Conservation (phyloP, 208 protist species). For the Crithidia thermophila region DNA sequence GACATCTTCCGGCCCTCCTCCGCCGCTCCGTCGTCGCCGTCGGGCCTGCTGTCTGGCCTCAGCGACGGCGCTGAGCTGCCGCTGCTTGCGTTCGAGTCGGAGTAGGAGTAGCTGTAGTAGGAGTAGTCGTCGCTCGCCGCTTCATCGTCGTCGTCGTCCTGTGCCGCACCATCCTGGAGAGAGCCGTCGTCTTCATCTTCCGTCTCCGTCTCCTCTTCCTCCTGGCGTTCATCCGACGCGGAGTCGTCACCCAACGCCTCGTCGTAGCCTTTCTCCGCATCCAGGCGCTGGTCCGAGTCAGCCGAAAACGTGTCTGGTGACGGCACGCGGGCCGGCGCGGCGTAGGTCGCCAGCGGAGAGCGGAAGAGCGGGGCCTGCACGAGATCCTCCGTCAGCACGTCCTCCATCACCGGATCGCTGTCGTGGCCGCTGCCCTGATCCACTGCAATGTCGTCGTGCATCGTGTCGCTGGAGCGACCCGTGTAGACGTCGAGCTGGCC, state of each 20-base stretch:
- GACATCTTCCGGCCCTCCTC: neutral
- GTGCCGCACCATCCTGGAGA: neutral
- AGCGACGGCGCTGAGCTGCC: neutral
- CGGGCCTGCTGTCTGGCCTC: neutral
- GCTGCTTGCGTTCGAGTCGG: slow-evolving; percentile 2
- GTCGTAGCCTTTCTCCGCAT: no score
- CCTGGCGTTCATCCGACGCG: neutral
- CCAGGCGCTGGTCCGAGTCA: no score
- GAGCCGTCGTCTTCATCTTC: neutral
- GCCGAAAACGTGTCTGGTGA: no score
- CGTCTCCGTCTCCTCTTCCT: neutral
- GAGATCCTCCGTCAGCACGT: slow-evolving; percentile 16
- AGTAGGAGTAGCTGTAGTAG: slow-evolving; percentile 30
- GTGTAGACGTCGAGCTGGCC: neutral
- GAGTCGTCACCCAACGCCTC: no score
- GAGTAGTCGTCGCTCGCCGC: slow-evolving; percentile 13
- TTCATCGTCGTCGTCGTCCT: neutral
- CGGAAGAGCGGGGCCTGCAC: neutral
- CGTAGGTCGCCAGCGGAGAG: neutral
- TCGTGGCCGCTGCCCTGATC: neutral
- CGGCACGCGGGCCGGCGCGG: neutral
- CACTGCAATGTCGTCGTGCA: slow-evolving; percentile 7
- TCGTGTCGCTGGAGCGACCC: neutral
- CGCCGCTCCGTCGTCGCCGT: neutral
- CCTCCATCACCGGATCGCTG: slow-evolving; percentile 16